Conservation (phyloP, 345 rosid species). For the Gynandropsis gynandra region DNA sequence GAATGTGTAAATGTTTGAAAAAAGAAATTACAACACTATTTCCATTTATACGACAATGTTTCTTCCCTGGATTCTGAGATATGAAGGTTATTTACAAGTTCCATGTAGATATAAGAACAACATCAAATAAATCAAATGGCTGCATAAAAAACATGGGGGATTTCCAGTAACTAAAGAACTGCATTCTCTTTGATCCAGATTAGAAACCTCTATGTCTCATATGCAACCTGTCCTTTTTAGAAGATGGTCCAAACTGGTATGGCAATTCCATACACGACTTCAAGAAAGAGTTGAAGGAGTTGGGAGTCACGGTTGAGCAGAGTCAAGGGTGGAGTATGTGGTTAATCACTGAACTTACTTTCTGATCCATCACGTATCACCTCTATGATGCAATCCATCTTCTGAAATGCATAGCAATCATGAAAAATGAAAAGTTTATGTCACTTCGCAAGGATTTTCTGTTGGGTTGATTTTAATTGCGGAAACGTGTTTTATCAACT, state of each 20-base stretch:
- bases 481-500: no score
- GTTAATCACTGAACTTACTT: slow-evolving; percentile 35
- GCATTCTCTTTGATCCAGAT: slow-evolving; percentile 45
- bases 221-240: slow-evolving; percentile 49
- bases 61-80: no score
- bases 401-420: slow-evolving; percentile 37
- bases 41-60: no score
- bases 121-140: slow-evolving; percentile 42
- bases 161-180: slow-evolving; percentile 40
- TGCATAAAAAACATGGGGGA: slow-evolving; percentile 52
- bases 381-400: slow-evolving; percentile 33
- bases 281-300: slow-evolving; percentile 36
- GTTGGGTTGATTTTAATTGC: no score
- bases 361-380: slow-evolving; percentile 19
- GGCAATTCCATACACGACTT: slow-evolving; percentile 41
- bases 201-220: slow-evolving; percentile 52
- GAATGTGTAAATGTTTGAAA: no score
- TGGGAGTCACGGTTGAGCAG: slow-evolving; percentile 37
- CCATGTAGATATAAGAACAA: slow-evolving; percentile 30
- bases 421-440: slow-evolving; percentile 17
- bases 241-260: slow-evolving; percentile 40
- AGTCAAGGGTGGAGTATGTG: slow-evolving; percentile 40
- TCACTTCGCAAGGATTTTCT: slow-evolving; percentile 29
- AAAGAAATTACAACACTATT: no score
- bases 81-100: no score